Base-by-base conservation (phyloP, 129 eudicot genomes). In the Tanacetum coccineum region DNA sequence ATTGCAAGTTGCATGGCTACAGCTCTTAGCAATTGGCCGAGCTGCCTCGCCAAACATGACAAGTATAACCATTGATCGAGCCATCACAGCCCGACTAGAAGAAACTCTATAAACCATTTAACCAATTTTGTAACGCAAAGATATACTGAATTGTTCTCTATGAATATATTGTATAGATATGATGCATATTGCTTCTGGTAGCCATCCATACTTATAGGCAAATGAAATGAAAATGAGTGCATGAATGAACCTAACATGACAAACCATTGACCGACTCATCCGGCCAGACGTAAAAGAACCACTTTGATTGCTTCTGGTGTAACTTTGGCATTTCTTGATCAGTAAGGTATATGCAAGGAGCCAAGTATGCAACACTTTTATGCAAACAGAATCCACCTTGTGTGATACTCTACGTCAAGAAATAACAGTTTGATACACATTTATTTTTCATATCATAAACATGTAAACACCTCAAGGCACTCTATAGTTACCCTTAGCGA, bases 11-110 rank as follows among this genome's bases (percentile, higher is more conserved):
- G 92, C 89, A 30, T 79, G 72, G 69, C 85, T 76, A 13, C 87
- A 89, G 46, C 79, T 59, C 0, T 82, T 71, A 46, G 91, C 89
- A 70, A 80, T 87, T 0, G 91, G 91, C 12, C 88, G 96, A 48
- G 88, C 80, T 56, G 80, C 74, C 12, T 12, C 71, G 25, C 22
- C 20, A 25, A 63, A 3, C 11, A 39, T 65, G 17, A 8, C 7
- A 15, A 74, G 18, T 55, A 71, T 42, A 52, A 80, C 59, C 48
- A 13, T 62, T 49, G 73, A 51, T 26, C 32, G 69, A 62, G 83
- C 87, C 90, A 81, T 81, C 52, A 42, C 15, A 59, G 36, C 20
- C 61, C 25, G 48, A 9, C 13, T 19, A 21, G 4, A 21, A 59
- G 19, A 42, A 18, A 32, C 28, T 21, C 51, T 59, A 9, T 4